Evolutionary conservation across 345 rosid genomes (phyloP).

Genomic region (Eutrema yunnanense): DNA sequence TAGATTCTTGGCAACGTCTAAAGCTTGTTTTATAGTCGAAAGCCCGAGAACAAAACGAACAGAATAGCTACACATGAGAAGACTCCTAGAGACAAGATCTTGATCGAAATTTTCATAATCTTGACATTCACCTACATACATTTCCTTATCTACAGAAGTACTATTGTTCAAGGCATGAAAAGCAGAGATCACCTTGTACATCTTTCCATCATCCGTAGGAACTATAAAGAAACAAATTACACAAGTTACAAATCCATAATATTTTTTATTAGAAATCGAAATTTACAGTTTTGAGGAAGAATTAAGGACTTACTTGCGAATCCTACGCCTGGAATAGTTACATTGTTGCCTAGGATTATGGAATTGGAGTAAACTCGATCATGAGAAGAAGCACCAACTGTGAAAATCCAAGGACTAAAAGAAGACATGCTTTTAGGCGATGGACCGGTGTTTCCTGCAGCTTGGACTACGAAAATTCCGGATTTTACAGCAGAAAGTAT

Average conservation of each 20-base stretch:
- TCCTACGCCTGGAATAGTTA: constrained; percentile 74
- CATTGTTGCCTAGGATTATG: constrained; percentile 65
- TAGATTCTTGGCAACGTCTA: constrained; percentile 73
- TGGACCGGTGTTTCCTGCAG: constrained; percentile 98
- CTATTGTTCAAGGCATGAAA: constrained; percentile 62
- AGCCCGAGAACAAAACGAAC: constrained; percentile 86
- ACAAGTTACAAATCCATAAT: not conserved
- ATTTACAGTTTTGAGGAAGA: not conserved
- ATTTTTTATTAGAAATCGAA: not conserved
- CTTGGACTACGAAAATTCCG: constrained; percentile 92
- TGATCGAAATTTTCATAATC: constrained; percentile 46
- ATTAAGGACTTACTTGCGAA: constrained; percentile 62
- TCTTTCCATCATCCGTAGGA: constrained; percentile 43
- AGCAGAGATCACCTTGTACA: constrained; percentile 67
- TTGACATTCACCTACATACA: constrained; percentile 94
- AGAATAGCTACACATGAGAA: constrained; percentile 82
- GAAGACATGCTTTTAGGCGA: constrained; percentile 92
- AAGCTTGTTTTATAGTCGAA: constrained; percentile 74
- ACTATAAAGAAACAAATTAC: constrained; percentile 35
- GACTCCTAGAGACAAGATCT: constrained; percentile 60
- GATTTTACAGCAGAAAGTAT: constrained; percentile 81
- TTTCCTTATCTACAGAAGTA: constrained; percentile 48
- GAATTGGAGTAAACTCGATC: constrained; percentile 78
- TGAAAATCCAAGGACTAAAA: constrained; percentile 96
- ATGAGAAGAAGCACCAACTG: constrained; percentile 94